A percentile compares a stretch with the other conserved stretches of the same genome.
Conservation (phyloP, 371 early-diverging fungal species). For the Mortierella sp. region DNA sequence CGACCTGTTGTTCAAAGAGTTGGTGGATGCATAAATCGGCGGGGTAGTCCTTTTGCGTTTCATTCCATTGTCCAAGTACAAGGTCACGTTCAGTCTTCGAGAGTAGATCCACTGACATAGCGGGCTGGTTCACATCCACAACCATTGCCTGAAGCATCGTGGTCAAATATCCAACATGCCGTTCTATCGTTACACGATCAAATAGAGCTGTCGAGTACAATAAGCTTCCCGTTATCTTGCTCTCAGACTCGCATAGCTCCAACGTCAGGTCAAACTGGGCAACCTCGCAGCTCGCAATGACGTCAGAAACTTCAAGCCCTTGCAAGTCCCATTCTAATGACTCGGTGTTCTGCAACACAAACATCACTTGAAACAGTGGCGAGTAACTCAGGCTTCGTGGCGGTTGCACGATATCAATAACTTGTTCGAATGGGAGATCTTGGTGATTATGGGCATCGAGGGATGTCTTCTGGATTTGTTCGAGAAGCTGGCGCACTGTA, state of each 20-base stretch:
- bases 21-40: no score
- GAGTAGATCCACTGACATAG: no score
- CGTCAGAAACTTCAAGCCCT: neutral
- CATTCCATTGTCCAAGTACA: no score
- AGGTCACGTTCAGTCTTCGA: no score
- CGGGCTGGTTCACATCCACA: neutral
- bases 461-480: neutral
- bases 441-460: slow-evolving; percentile 1
- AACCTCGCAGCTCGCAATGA: neutral
- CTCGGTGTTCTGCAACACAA: slow-evolving; percentile 17
- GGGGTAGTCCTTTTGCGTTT: no score
- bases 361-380: slow-evolving; percentile 19
- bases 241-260: neutral
- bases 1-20: no score
- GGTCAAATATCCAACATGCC: slow-evolving; percentile 6
- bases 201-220: slow-evolving; percentile 14
- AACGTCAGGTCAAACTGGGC: slow-evolving; percentile 3
- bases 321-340: neutral
- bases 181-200: slow-evolving; percentile 5
- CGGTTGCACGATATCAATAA: slow-evolving; percentile 13
- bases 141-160: slow-evolving; percentile 1
- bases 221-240: slow-evolving; percentile 2
- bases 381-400: slow-evolving; percentile 2
- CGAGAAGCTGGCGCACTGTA: neutral
- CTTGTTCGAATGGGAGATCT: slow-evolving; percentile 13